A percentile compares a stretch with the other conserved stretches of the same genome.
phyloP scores from a whole-genome alignment of 2,329 filamentous ascomycete species.

The Curvularia sp. region DNA sequence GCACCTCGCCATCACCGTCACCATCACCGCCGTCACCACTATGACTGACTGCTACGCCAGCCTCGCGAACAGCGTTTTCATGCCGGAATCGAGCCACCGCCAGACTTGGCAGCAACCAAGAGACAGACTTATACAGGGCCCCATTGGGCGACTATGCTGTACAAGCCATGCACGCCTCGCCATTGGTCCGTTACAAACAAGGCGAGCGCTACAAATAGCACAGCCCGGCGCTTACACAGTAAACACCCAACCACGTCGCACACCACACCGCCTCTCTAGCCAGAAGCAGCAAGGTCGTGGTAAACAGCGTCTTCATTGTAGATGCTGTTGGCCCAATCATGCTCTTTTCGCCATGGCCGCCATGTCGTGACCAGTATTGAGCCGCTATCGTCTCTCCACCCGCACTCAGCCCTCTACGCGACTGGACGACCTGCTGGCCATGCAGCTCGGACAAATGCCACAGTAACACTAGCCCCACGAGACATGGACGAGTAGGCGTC shows the following conservation, averaged over 20 bases:
- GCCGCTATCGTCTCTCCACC: constrained; percentile 43
- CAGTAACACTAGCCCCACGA: constrained; percentile 33
- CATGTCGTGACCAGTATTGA: constrained; percentile 47
- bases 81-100: constrained; percentile 2
- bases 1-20: constrained; percentile 2
- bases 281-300: constrained; percentile 30
- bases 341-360: constrained; percentile 24
- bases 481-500: constrained; percentile 37
- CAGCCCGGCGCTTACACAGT: constrained; percentile 42
- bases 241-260: constrained; percentile 42
- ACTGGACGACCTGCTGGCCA: constrained; percentile 43
- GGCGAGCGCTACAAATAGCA: constrained; percentile 41
- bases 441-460: constrained; percentile 40
- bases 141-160: constrained; percentile 42
- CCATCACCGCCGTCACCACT: constrained; percentile 1
- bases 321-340: constrained; percentile 39
- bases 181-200: constrained; percentile 37
- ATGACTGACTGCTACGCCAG: constrained; percentile 12
- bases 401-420: constrained; percentile 27
- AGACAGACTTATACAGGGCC: constrained; percentile 17
- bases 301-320: constrained; percentile 26
- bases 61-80: constrained; percentile 5
- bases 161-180: constrained; percentile 19
- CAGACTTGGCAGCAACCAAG: constrained; percentile 13
- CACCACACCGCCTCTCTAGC: constrained; percentile 32